Evolutionary conservation across 2,329 filamentous ascomycete species (phyloP), one percentile per base, ranked within the genome.

Genomic region (Fusarium sp.): DNA sequence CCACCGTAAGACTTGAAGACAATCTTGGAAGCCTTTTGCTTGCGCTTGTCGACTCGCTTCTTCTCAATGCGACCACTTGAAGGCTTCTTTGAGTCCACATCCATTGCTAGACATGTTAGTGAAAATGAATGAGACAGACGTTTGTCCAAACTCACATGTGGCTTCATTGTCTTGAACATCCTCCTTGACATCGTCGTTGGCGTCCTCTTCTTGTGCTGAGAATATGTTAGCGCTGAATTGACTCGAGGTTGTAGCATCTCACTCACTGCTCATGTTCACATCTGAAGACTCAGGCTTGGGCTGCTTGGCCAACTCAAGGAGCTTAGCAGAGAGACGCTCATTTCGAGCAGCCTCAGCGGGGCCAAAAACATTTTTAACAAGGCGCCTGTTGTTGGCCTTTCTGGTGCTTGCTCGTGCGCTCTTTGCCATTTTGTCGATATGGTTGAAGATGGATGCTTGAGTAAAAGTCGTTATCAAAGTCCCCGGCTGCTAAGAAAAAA

Each of bases 321-420:
- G 87, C 84, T 96, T 97, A 69, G 93, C 93, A 43, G 94, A 94
- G 40, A 98, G 89, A 75, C 96, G 92, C 83, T 95, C 92, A 60
- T 91, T 92, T 76, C 96, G 90, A 50, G 93, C 95, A 77, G 88
- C 86, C 82, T 96, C 94, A 62, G 91, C 91, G 21, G 96, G 96
- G 3, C 92, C 94, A 83, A 97, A 98, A 74, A 98, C 92, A 74
- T 90, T 91, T 74, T 89, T 87, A 82, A 95, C 95, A 74, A 97
- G 88, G 78, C 90, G 92, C 76, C 89, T 88, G 85, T 95, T 94
- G 86, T 98, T 98, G 79, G 88, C 88, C 86, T 98, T 98, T 78
- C 88, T 90, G 75, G 89, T 87, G 81, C 92, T 97, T 74, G 95
- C 90, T 81, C 96, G 89, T 69, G 93, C 87, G 81, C 94, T 93